phyloP scores from a whole-genome alignment of 495 filamentous ascomycete genomes.

The Aspergillus coremiiformis region DNA sequence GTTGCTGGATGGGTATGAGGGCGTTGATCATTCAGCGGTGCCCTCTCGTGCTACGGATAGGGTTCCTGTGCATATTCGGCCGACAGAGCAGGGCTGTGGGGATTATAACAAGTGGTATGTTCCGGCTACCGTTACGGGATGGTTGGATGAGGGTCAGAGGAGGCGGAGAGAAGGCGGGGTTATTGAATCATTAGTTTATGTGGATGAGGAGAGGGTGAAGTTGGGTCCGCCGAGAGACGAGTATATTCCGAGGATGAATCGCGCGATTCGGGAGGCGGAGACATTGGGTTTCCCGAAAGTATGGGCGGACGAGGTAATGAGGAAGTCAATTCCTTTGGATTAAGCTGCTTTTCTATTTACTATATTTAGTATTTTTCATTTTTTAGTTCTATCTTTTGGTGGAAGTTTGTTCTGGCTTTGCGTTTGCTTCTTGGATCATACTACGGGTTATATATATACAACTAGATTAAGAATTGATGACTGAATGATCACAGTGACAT shows the following conservation, averaged over 20 bases:
- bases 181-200: conserved; percentile 44
- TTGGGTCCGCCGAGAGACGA: conserved; percentile 44
- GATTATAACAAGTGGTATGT: conserved; percentile 38
- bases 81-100: conserved; percentile 29
- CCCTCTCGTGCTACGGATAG: conserved; percentile 4
- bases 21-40: conserved; percentile 24
- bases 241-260: conserved; percentile 63
- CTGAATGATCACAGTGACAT: neutral
- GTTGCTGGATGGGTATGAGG: conserved; percentile 38
- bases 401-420: neutral
- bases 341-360: neutral
- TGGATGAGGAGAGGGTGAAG: conserved; percentile 38
- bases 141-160: conserved; percentile 25
- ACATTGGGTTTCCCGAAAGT: conserved; percentile 45
- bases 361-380: too few relatives aligned
- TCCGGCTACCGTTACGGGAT: conserved; percentile 23
- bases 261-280: conserved; percentile 54
- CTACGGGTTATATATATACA: neutral
- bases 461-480: neutral
- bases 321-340: conserved; percentile 46
- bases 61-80: conserved; percentile 37
- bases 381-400: too few relatives aligned
- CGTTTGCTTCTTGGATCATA: neutral
- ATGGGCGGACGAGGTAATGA: conserved; percentile 52
- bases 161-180: conserved; percentile 14